Conservation (phyloP, 148 eudicot species). For the Rhododendron williamsianum region DNA sequence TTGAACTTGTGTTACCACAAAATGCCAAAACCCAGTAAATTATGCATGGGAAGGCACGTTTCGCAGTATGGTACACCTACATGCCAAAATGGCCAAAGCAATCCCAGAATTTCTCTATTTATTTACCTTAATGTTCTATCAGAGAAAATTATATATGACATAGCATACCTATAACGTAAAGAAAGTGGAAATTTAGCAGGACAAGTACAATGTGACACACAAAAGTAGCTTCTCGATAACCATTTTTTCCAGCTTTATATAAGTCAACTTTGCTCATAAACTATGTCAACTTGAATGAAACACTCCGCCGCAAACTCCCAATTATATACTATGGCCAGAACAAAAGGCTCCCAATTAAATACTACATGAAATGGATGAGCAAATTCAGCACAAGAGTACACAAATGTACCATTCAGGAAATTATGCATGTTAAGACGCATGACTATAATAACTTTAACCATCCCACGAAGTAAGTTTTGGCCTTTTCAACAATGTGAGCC, state of each 20-base stretch:
- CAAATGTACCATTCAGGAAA: not conserved
- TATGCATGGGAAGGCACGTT: not conserved
- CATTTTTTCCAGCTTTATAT: not conserved
- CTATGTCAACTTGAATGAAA: not conserved
- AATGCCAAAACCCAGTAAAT: not conserved
- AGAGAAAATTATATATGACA: not conserved
- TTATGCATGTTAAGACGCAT: not conserved
- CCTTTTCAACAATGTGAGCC: not conserved
- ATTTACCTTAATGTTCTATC: not conserved
- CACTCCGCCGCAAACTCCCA: not conserved
- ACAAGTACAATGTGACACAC: not conserved
- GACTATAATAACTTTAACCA: not conserved
- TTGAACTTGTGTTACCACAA: not conserved
- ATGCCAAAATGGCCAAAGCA: not conserved
- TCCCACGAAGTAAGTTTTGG: not conserved
- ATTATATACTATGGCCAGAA: not conserved
- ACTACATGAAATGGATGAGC: not conserved
- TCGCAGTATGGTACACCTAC: not conserved
- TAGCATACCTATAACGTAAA: not conserved
- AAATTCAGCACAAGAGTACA: not conserved
- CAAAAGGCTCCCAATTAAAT: not conserved
- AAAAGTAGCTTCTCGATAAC: not conserved
- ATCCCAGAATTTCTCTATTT: not conserved
- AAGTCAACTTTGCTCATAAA: not conserved
- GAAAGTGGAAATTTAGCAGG: not conserved